A percentile compares a stretch with the other conserved stretches of the same genome.
phyloP scores from a whole-genome alignment of 805 yeast genomes.

The Sugiyamaella americana region DNA sequence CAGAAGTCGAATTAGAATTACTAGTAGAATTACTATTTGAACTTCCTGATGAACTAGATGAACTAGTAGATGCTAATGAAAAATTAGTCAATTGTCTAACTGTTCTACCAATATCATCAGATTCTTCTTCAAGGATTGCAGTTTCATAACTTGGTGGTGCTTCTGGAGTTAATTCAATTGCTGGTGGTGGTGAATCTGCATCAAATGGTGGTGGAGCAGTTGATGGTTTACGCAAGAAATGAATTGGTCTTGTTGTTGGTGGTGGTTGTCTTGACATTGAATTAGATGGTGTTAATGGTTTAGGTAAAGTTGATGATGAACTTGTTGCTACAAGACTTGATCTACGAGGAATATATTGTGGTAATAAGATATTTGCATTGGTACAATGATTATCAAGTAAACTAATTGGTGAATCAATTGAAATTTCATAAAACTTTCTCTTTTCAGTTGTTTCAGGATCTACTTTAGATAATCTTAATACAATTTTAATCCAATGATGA shows the following conservation, averaged over 20 bases:
- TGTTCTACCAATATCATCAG: background rate
- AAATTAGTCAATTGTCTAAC: background rate
- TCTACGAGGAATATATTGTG: constrained; percentile 28
- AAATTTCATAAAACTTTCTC: constrained; percentile 87
- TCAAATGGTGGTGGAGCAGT: constrained; percentile 58
- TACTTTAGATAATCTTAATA: constrained; percentile 68
- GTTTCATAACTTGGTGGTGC: constrained; percentile 18
- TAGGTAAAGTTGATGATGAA: constrained; percentile 8
- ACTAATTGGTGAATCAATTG: constrained; percentile 91
- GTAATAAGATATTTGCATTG: constrained; percentile 31
- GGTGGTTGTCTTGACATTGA: constrained; percentile 8
- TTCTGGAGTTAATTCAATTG: constrained; percentile 2
- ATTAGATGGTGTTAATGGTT: constrained; percentile 8
- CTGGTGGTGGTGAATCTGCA: constrained; percentile 20
- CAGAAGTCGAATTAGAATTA: background rate
- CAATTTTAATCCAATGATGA: constrained; percentile 93
- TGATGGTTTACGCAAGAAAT: constrained; percentile 48
- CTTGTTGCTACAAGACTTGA: constrained; percentile 13
- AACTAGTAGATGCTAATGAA: background rate
- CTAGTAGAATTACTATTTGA: background rate
- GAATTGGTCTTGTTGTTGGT: constrained; percentile 41
- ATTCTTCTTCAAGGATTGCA: constrained; percentile 5
- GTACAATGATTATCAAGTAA: constrained; percentile 64
- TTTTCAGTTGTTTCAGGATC: constrained; percentile 46
- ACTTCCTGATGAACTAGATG: background rate